These are phyloP conservation scores for Linum trigynum DNA, from an alignment of 345 rosid species.

Conservation along the genomic window DNA sequence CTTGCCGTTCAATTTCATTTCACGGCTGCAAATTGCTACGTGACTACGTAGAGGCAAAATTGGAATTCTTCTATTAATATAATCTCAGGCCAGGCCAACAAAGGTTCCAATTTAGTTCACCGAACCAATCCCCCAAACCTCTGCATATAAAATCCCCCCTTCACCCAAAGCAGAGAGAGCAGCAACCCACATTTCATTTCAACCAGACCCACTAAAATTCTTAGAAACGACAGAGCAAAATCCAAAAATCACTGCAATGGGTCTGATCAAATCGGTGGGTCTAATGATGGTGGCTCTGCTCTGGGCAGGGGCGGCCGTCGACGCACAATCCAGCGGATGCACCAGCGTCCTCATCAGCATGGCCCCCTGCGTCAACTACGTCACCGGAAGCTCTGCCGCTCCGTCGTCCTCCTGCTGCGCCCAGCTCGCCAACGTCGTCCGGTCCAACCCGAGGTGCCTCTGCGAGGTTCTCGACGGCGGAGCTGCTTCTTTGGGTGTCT, in stretches of 20 bases:
- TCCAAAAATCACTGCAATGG: conserved; percentile 16
- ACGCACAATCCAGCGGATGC: conserved; percentile 35
- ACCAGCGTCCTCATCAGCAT: conserved; percentile 28
- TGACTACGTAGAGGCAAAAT: no score
- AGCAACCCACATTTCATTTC: neutral
- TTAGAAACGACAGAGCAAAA: neutral
- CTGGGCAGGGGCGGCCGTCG: conserved; percentile 14
- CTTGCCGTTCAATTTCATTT: no score
- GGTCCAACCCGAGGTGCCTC: conserved; percentile 42
- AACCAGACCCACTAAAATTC: neutral
- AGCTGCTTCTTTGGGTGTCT: conserved; percentile 32
- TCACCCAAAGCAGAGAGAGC: neutral
- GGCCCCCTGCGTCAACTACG: conserved; percentile 37
- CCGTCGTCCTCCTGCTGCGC: conserved; percentile 55
- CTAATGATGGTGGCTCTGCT: conserved; percentile 20
- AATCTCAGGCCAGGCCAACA: no score
- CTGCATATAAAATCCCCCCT: conserved; percentile 3
- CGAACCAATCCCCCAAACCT: no score
- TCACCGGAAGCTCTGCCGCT: conserved; percentile 30
- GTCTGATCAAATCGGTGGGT: conserved; percentile 3
- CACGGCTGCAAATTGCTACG: no score
- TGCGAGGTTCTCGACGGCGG: conserved; percentile 33
- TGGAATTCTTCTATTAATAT: no score
- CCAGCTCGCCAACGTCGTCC: conserved; percentile 37
- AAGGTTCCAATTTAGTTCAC: no score